These are phyloP conservation scores for Leccinum pachyderme DNA, from an alignment of 1,284 basidiomycete species.

Conservation along the genomic window DNA sequence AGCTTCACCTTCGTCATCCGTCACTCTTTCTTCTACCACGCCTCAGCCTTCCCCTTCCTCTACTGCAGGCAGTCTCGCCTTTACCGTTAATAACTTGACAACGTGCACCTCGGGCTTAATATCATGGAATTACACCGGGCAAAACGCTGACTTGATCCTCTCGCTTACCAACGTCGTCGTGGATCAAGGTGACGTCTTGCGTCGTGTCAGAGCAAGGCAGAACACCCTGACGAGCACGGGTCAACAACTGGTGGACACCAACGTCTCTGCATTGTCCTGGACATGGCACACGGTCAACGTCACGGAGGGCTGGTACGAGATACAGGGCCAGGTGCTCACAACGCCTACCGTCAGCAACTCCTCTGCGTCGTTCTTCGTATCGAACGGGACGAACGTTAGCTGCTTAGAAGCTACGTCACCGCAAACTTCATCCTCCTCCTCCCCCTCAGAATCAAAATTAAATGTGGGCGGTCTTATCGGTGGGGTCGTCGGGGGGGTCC, in stretches of 20 bases:
- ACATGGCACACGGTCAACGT: constrained; percentile 40
- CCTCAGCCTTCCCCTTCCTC: constrained; percentile 24
- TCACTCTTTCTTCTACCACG: constrained; percentile 9
- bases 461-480: constrained; percentile 43
- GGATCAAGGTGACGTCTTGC: constrained; percentile 8
- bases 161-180: constrained; percentile 38
- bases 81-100: constrained; percentile 29
- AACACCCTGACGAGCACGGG: constrained; percentile 3
- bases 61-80: constrained; percentile 17
- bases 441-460: constrained; percentile 17
- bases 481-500: constrained; percentile 39
- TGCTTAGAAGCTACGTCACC: constrained; percentile 33
- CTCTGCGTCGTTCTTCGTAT: constrained; percentile 41
- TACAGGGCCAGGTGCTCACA: constrained; percentile 23
- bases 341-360: constrained; percentile 1
- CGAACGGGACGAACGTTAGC: constrained; percentile 37
- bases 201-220: constrained; percentile 11
- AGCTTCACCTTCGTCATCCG: constrained; percentile 12
- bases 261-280: constrained; percentile 17
- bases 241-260: constrained; percentile 22
- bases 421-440: constrained; percentile 12
- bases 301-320: constrained; percentile 43
- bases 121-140: constrained; percentile 40
- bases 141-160: constrained; percentile 26
- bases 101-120: constrained; percentile 39